These are phyloP conservation scores for Camellia japonica DNA, from an alignment of 148 eudicot genomes.

Conservation along the genomic window DNA sequence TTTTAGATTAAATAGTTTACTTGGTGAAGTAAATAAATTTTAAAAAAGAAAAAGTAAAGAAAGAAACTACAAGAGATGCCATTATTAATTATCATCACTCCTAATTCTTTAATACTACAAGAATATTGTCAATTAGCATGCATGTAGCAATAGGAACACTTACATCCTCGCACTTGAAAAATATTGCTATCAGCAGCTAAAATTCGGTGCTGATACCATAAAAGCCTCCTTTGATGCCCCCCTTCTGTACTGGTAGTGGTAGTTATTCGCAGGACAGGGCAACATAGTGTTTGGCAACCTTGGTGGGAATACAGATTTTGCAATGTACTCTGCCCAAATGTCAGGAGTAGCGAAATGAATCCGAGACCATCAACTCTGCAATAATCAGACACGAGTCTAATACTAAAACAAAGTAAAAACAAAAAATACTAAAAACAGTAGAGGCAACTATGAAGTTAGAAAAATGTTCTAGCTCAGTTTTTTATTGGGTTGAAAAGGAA, in stretches of 20 bases:
- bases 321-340: conserved; percentile 79
- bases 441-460: too few relatives aligned
- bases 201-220: conserved; percentile 36
- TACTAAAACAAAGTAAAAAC: too few relatives aligned
- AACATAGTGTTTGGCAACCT: conserved; percentile 53
- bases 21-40: not conserved
- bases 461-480: too few relatives aligned
- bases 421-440: too few relatives aligned
- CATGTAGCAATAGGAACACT: not conserved
- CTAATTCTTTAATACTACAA: not conserved
- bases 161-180: conserved; percentile 47
- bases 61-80: not conserved
- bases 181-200: conserved; percentile 22
- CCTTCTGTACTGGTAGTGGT: not conserved
- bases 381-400: not conserved
- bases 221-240: conserved; percentile 39
- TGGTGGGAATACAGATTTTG: conserved; percentile 56
- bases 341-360: conserved; percentile 76
- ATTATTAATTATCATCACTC: not conserved
- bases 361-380: conserved; percentile 96
- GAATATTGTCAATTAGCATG: not conserved
- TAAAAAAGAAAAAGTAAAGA: not conserved
- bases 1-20: not conserved
- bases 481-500: too few relatives aligned
- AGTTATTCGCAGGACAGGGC: conserved; percentile 43